Percentiles rank a stretch among this genome's conserved stretches.
Evolutionary conservation across 768 basidiomycete genomes (phyloP).

Genomic region (Amanita inopinata): DNA sequence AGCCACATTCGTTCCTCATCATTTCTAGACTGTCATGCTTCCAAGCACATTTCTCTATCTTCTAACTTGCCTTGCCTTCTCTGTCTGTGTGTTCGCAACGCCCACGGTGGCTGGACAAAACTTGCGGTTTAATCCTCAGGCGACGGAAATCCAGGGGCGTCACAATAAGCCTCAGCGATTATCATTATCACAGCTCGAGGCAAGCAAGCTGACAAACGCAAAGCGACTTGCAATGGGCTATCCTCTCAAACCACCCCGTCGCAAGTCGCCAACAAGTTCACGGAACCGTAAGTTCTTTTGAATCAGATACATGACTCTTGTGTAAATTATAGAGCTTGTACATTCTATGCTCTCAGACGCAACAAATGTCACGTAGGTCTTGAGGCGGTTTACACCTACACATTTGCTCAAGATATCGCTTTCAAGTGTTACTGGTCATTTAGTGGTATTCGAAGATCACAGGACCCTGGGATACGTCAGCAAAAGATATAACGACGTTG

Average conservation of each 20-base stretch:
- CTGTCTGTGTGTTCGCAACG: neutral
- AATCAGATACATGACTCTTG: neutral
- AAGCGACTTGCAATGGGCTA: conserved; percentile 1
- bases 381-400: neutral
- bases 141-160: neutral
- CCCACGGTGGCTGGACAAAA: neutral
- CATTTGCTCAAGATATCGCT: neutral
- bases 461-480: neutral
- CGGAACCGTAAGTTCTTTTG: neutral
- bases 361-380: conserved; percentile 2
- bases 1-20: conserved; percentile 1
- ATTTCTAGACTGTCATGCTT: conserved; percentile 1
- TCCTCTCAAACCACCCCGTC: conserved; percentile 2
- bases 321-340: too few relatives aligned
- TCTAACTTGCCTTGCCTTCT: neutral
- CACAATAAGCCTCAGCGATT: neutral
- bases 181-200: conserved; percentile 4
- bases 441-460: neutral
- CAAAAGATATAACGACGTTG: conserved; percentile 5
- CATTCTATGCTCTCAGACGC: too few relatives aligned
- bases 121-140: neutral
- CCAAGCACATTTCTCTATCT: neutral
- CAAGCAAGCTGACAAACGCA: conserved; percentile 1
- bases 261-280: neutral
- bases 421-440: neutral